Conservation (phyloP, 768 basidiomycete genomes). For the Russula brevipes region DNA sequence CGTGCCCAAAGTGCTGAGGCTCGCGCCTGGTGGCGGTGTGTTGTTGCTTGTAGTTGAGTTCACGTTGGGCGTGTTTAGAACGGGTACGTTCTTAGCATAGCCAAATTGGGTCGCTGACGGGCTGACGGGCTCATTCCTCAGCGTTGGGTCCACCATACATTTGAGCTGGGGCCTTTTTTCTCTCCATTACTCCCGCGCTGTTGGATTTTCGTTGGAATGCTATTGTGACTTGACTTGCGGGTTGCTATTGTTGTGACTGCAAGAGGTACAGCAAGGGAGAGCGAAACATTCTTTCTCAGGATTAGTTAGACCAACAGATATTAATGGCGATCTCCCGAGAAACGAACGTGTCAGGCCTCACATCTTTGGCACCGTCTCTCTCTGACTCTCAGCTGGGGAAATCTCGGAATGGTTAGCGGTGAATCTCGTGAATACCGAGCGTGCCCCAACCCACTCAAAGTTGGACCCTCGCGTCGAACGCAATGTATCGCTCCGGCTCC, state of each 20-base stretch:
- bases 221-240: background rate
- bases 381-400: too few relatives aligned
- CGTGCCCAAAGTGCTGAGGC: slow-evolving; percentile 87
- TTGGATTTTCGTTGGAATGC: background rate
- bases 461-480: too few relatives aligned
- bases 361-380: too few relatives aligned
- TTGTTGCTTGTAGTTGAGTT: slow-evolving; percentile 90
- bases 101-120: background rate
- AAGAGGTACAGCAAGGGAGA: too few relatives aligned
- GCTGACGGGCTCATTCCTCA: background rate
- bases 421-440: too few relatives aligned
- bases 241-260: background rate
- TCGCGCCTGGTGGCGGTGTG: slow-evolving; percentile 95
- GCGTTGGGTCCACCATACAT: slow-evolving; percentile 20
- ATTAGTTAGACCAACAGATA: too few relatives aligned
- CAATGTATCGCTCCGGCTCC: too few relatives aligned
- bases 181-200: background rate
- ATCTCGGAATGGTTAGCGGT: too few relatives aligned
- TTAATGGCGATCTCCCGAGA: too few relatives aligned
- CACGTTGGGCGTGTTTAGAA: slow-evolving; percentile 70
- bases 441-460: too few relatives aligned
- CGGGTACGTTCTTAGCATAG: slow-evolving; percentile 39
- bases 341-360: too few relatives aligned
- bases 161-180: background rate
- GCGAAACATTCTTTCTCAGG: too few relatives aligned